phyloP scores from a whole-genome alignment of 176 grass and related monocot species.

The Tillandsia fasciculata region DNA sequence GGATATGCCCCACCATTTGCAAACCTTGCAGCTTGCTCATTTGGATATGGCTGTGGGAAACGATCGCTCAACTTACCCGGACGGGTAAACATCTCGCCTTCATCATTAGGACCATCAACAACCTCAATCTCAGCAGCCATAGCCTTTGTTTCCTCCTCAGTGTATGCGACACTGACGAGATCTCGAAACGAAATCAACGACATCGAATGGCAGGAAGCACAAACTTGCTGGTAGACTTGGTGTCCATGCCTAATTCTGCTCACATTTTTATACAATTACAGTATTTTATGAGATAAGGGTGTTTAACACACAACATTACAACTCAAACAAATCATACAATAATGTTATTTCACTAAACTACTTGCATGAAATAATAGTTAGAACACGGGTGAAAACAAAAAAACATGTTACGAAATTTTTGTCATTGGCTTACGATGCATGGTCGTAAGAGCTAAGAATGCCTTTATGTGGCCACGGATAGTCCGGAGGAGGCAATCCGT shows the following conservation, averaged over 20 bases:
- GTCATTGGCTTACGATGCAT: constrained; percentile 68
- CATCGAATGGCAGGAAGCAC: constrained; percentile 95
- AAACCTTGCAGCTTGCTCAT: constrained; percentile 95
- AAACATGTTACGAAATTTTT: neutral
- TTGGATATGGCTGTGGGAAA: constrained; percentile 83
- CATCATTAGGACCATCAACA: constrained; percentile 85
- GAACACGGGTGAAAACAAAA: too few species aligned
- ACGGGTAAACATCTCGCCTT: constrained; percentile 87
- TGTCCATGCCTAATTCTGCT: constrained; percentile 90
- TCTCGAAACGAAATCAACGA: constrained; percentile 92
- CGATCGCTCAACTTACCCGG: constrained; percentile 88
- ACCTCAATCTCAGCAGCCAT: constrained; percentile 99
- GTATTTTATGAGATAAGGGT: neutral
- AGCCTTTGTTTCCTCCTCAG: constrained; percentile 91
- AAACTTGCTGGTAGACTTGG: constrained; percentile 97
- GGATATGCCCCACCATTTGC: constrained; percentile 96
- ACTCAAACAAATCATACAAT: neutral
- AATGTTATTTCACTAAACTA: too few species aligned
- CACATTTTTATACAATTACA: constrained; percentile 8
- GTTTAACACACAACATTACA: neutral
- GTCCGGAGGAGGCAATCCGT: constrained; percentile 56
- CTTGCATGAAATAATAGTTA: too few species aligned
- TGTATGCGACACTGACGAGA: constrained; percentile 93
- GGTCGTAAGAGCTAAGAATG: constrained; percentile 94
- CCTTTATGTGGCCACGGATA: constrained; percentile 98